Conservation (phyloP, 2,329 filamentous ascomycete genomes). For the Paecilomyces fulvus region DNA sequence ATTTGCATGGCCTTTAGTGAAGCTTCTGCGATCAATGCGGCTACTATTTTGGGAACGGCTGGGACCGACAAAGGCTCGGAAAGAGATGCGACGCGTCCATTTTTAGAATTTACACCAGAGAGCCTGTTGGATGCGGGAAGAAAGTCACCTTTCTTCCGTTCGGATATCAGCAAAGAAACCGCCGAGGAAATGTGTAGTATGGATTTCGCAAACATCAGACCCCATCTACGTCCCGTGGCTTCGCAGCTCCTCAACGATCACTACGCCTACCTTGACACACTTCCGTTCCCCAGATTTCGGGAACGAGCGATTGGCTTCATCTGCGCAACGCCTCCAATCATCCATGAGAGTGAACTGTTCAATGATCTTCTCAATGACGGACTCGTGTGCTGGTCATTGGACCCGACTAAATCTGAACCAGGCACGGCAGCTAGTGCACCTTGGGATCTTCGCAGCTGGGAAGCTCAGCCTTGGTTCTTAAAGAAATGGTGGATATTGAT, state of each 20-base stretch:
- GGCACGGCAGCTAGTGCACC: constrained; percentile 29
- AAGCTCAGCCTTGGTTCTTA: constrained; percentile 37
- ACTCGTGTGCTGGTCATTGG: constrained; percentile 7
- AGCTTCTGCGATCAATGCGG: background rate
- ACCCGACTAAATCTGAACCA: constrained; percentile 5
- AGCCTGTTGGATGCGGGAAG: background rate
- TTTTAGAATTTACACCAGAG: background rate
- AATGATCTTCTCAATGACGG: constrained; percentile 6
- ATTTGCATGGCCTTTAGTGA: background rate
- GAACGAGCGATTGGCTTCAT: background rate
- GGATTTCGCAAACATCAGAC: background rate
- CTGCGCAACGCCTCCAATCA: background rate
- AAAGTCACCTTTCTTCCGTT: background rate
- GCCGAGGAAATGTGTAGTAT: background rate
- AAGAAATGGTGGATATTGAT: constrained; percentile 32
- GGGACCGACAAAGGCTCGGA: background rate
- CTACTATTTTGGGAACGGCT: background rate
- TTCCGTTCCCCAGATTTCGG: background rate
- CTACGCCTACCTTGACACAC: background rate
- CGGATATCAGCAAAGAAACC: background rate
- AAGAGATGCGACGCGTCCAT: background rate
- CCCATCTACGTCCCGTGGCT: background rate
- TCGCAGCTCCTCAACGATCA: background rate
- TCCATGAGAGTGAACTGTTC: constrained; percentile 3
- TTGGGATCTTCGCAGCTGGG: constrained; percentile 40